Conservation (phyloP, 306 rosid genomes). For the Castanea crenata region DNA sequence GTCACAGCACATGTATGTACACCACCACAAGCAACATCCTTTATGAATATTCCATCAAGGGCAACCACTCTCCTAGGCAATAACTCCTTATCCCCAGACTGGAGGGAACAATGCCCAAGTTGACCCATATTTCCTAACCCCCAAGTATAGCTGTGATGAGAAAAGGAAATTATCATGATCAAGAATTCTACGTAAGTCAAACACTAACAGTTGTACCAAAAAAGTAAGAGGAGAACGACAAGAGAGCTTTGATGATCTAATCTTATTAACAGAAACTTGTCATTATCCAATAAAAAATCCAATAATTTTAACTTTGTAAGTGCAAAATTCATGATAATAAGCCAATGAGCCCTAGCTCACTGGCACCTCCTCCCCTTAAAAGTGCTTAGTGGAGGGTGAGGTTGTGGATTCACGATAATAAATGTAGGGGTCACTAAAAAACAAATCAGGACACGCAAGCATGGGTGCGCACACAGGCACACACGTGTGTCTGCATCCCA, state of each 20-base stretch:
- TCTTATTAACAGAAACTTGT: neutral
- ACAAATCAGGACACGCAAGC: neutral
- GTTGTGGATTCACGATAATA: neutral
- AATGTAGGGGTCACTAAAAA: neutral
- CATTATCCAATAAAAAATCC: neutral
- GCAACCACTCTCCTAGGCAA: conserved; percentile 89
- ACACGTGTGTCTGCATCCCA: neutral
- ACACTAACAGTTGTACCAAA: neutral
- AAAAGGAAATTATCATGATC: conserved; percentile 25
- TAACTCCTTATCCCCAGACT: conserved; percentile 77
- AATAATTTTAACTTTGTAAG: neutral
- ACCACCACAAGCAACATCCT: conserved; percentile 80
- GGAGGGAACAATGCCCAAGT: conserved; percentile 96
- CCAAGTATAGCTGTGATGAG: conserved; percentile 77
- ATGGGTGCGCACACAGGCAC: neutral
- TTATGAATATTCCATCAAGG: conserved; percentile 62
- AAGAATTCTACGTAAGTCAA: neutral
- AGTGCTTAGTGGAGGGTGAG: too few relatives aligned
- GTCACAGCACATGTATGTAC: conserved; percentile 87
- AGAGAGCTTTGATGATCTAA: neutral
- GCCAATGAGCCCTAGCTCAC: too few relatives aligned
- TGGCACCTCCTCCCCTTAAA: too few relatives aligned
- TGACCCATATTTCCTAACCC: conserved; percentile 95
- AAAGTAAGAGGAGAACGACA: neutral
- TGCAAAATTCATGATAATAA: neutral